Evolutionary conservation across 1,139 yeast species (phyloP), one percentile per base, ranked within the genome.

Genomic region (Protomyces macrosporus): DNA sequence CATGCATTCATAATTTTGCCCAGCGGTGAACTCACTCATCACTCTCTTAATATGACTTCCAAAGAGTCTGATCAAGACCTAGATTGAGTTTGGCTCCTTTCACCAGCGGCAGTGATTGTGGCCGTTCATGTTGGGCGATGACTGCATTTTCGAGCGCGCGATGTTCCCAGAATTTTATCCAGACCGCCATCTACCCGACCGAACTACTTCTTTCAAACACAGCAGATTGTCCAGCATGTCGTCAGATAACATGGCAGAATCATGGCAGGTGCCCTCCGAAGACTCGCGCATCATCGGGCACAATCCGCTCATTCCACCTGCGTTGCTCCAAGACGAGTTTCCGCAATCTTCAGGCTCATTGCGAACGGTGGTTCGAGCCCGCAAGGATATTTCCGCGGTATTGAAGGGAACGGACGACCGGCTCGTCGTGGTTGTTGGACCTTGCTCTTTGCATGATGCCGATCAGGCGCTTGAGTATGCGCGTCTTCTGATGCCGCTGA

Each of bases 391-490:
- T 1, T 83, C 85, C 60, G 82, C 83, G 56, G 84, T 90, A 65
- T 76, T 90, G 66, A 81, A 83, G 67, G 96, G 95, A 58, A 79
- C 81, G 66, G 95, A 88, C 71, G 97, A 90, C 76, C 81, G 96
- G 71, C 77, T 88, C 68, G 79, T 90, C 45, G 82, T 90, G 40
- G 90, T 93, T 58, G 87, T 93, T 68, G 98, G 98, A 0, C 98
- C 98, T 66, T 93, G 98, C 75, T 93, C 98, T 4, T 86, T 93
- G 70, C 98, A 93, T 73, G 98, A 93, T 75, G 93, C 97, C 36
- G 81, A 79, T 63, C 96, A 97, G 52, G 98, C 98, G 2, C 76
- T 88, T 66, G 98, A 91, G 67, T 93, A 93, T 78, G 89, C 93
- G 70, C 79, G 80, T 51, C 81, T 84, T 70, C 81, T 93, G 69